These are phyloP conservation scores for Magnaporthiopsis rhizophila DNA, from an alignment of 2,329 filamentous ascomycete genomes.

Conservation along the genomic window DNA sequence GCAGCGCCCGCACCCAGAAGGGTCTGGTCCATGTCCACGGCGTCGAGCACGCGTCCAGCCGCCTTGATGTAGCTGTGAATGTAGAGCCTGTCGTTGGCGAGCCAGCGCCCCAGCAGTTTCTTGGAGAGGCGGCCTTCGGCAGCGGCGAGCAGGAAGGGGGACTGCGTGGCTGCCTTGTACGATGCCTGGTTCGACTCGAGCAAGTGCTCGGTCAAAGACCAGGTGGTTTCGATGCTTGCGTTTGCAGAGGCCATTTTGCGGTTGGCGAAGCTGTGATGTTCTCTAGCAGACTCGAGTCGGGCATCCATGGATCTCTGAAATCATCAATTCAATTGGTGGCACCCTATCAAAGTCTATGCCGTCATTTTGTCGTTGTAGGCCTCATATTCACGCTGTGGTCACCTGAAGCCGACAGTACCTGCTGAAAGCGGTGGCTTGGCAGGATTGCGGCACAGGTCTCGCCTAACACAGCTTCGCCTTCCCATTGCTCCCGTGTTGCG, in stretches of 20 bases:
- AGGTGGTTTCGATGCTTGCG: slow-evolving; percentile 7
- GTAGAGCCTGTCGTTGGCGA: slow-evolving; percentile 65
- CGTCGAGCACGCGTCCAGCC: slow-evolving; percentile 54
- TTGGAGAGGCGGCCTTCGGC: slow-evolving; percentile 54
- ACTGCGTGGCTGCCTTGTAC: slow-evolving; percentile 52
- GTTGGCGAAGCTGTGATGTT: not conserved
- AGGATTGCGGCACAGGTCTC: not conserved
- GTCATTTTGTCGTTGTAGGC: too few species aligned
- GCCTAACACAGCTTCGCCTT: too few species aligned
- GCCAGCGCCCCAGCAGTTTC: slow-evolving; percentile 52
- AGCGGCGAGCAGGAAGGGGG: slow-evolving; percentile 57
- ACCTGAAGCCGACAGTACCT: too few species aligned
- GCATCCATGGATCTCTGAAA: too few species aligned
- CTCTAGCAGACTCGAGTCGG: not conserved
- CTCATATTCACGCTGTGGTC: too few species aligned
- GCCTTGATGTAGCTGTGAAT: slow-evolving; percentile 63
- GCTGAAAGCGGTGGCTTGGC: not conserved
- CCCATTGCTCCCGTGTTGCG: too few species aligned
- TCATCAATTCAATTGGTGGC: too few species aligned
- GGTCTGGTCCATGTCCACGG: slow-evolving; percentile 45
- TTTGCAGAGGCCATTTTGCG: not conserved
- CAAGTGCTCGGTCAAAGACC: slow-evolving; percentile 49
- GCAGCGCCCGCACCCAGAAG: slow-evolving; percentile 9
- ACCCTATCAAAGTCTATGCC: too few species aligned
- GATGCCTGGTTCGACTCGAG: slow-evolving; percentile 33